Base-by-base conservation (phyloP, 2,329 filamentous ascomycete genomes). In the Aspergillus calidoustus region DNA sequence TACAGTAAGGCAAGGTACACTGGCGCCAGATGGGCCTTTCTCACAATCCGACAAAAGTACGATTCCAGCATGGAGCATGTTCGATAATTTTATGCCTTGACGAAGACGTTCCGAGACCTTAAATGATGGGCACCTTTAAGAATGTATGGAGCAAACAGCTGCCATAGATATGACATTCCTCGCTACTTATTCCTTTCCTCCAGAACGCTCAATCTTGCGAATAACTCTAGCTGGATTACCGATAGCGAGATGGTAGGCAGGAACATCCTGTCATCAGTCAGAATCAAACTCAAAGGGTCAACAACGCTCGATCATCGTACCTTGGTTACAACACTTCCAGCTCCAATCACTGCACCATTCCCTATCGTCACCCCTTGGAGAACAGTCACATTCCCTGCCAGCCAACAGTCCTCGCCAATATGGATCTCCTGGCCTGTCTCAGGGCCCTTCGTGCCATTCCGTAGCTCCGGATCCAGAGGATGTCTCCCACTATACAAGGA, bases 241-340 rank as follows among this genome's bases (percentile, higher is more conserved):
- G 19, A 73, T 74, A 50, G 69, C 78, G 23, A 80, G 69, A 66
- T 80, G 77, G 60, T 77, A 80, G 22, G 77, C 66, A 22, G 78
- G 78, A 25, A 80, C 71, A 71, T 80, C 75, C 78, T 79, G 58
- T 28, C 50, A 31, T 54, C 47, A 50, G 53, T 51, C 22, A 54
- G 62, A 52, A 55, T 51, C 46, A 47, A 30, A 47, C 38, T 41
- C 23, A 19, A 30, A 19, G 51, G 25, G 43, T 11, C n/a, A 48
- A 52, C 25, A 46, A 38, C 25, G 43, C 25, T 28, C 25, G 15
- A 11, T 22, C n/a, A 43, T 38, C 50, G 52, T 66, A 83, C 83
- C 79, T 89, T 95, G 2, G 91, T 95, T 25, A 96, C 92, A 4
- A 96, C 91, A 72, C 89, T 92, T 1, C 90, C 91, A 1, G 93